Evolutionary conservation across 352 stramenopile species (phyloP).

Genomic region (Phytopythium sindhum): DNA sequence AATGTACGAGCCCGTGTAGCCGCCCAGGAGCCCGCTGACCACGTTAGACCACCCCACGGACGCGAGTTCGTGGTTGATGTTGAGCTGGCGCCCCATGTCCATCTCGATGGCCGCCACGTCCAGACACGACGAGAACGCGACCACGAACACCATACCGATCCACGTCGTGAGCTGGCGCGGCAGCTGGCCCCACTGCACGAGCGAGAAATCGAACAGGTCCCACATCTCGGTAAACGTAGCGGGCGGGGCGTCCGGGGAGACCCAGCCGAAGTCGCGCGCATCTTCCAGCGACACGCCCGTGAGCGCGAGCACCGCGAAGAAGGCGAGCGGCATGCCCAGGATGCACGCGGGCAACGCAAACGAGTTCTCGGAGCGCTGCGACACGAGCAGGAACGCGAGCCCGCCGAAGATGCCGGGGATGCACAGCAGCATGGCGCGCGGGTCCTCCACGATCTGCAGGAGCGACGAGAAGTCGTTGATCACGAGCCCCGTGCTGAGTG

Average conservation of each 20-base stretch:
- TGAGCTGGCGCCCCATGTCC: slow-evolving; percentile 91
- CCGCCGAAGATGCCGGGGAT: slow-evolving; percentile 83
- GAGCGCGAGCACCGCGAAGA: slow-evolving; percentile 88
- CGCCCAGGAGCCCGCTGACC: slow-evolving; percentile 92
- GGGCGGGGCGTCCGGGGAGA: slow-evolving; percentile 66
- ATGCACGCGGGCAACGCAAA: slow-evolving; percentile 80
- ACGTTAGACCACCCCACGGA: slow-evolving; percentile 97
- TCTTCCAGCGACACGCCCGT: slow-evolving; percentile 86
- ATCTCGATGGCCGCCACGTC: slow-evolving; percentile 98
- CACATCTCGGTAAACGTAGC: slow-evolving; percentile 73
- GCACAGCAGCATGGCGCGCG: slow-evolving; percentile 75
- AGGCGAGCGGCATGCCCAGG: slow-evolving; percentile 84
- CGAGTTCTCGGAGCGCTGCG: slow-evolving; percentile 74
- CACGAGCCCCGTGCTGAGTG: slow-evolving; percentile 87
- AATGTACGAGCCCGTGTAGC: slow-evolving; percentile 99
- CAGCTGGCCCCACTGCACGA: slow-evolving; percentile 89
- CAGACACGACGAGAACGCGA: slow-evolving; percentile 96
- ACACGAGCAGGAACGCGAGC: slow-evolving; percentile 77
- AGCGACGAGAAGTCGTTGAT: slow-evolving; percentile 89
- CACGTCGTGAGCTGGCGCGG: slow-evolving; percentile 90
- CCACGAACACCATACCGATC: slow-evolving; percentile 96
- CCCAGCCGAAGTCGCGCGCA: slow-evolving; percentile 89
- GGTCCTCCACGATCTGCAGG: slow-evolving; percentile 52
- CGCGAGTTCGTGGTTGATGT: slow-evolving; percentile 94
- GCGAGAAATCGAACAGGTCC: slow-evolving; percentile 89